Percentiles rank a stretch among this genome's conserved stretches.
Conservation (phyloP, 2,329 filamentous ascomycete genomes). For the Cladosporium cucumerinum region DNA sequence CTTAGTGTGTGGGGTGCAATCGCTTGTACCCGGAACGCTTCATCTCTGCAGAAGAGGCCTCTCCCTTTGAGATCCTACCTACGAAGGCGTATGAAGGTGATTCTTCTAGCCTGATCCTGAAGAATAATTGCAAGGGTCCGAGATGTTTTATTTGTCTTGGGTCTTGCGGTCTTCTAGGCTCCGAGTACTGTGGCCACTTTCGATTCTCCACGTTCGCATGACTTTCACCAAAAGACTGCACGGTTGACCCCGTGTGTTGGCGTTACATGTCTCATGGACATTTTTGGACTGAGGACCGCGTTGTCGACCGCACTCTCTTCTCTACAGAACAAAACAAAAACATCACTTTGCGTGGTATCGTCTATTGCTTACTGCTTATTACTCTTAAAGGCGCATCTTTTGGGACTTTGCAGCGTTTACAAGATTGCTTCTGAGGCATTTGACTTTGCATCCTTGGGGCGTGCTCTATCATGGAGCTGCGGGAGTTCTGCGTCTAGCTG, state of each 20-base stretch:
- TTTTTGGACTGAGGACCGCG: not conserved
- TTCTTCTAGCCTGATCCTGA: not conserved
- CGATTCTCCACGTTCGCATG: not conserved
- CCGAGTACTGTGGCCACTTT: no score
- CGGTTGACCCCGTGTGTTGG: not conserved
- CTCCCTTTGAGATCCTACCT: not conserved
- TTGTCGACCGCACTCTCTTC: not conserved
- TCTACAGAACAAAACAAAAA: not conserved
- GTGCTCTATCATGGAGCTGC: not conserved
- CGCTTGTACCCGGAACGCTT: not conserved
- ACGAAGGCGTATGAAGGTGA: slow-evolving; percentile 6
- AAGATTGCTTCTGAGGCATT: not conserved
- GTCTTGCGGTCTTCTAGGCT: not conserved
- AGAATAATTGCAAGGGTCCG: not conserved
- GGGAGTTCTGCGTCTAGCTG: not conserved
- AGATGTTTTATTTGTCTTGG: not conserved
- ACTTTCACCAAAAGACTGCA: not conserved
- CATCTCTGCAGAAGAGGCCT: not conserved
- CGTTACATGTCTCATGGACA: not conserved
- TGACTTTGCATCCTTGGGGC: not conserved
- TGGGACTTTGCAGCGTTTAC: not conserved
- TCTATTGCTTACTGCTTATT: not conserved
- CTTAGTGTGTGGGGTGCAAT: slow-evolving; percentile 20
- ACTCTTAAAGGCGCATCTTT: not conserved
- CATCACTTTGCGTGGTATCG: not conserved